Conservation (phyloP, 352 stramenopile species). For the Phytophthora sp. region DNA sequence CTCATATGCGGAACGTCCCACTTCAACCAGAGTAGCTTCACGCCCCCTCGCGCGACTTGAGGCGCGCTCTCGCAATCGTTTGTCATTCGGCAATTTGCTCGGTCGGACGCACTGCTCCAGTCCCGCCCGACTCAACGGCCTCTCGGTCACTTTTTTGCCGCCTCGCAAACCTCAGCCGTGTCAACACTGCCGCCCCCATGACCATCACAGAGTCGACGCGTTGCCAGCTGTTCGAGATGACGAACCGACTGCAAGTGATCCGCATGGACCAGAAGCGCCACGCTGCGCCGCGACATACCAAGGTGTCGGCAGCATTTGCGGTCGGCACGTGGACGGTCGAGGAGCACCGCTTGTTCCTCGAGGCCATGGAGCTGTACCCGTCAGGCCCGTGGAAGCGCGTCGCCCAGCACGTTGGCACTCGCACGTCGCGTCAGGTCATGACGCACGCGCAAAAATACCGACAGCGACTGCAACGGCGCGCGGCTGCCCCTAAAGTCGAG, state of each 20-base stretch:
- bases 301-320: not conserved
- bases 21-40: slow-evolving; percentile 24
- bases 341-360: slow-evolving; percentile 37
- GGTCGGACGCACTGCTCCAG: slow-evolving; percentile 28
- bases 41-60: slow-evolving; percentile 18
- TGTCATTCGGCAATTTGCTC: slow-evolving; percentile 37
- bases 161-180: not conserved
- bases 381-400: slow-evolving; percentile 57
- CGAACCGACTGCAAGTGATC: slow-evolving; percentile 28
- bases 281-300: slow-evolving; percentile 1
- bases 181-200: slow-evolving; percentile 6
- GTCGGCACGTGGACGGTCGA: slow-evolving; percentile 32
- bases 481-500: not conserved
- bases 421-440: slow-evolving; percentile 46
- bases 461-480: slow-evolving; percentile 26
- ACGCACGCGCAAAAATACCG: slow-evolving; percentile 48
- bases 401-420: slow-evolving; percentile 38
- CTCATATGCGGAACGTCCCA: slow-evolving; percentile 15
- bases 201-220: slow-evolving; percentile 32
- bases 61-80: slow-evolving; percentile 4
- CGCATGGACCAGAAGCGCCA: slow-evolving; percentile 33
- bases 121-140: not conserved
- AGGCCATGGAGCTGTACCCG: slow-evolving; percentile 44
- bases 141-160: slow-evolving; percentile 1
- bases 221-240: slow-evolving; percentile 25